These are phyloP conservation scores for Eudorina sp. DNA, from an alignment of 139 green algal species.

Conservation along the genomic window DNA sequence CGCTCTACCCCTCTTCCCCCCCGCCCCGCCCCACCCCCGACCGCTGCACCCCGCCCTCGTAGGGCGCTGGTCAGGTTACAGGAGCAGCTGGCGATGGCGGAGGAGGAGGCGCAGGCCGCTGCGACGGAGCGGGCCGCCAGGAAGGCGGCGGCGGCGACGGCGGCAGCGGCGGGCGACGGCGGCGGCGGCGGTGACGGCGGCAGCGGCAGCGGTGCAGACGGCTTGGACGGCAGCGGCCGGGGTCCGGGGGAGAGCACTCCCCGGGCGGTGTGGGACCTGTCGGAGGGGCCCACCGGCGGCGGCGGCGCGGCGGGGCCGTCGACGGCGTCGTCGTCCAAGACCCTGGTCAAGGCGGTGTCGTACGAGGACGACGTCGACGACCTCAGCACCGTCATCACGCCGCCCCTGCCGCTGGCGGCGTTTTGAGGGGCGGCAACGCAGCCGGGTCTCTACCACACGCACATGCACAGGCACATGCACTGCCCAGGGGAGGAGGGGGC, in stretches of 20 bases:
- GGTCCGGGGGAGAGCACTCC: not conserved
- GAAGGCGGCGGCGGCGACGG: not conserved
- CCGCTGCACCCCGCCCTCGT: not conserved
- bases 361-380: not conserved
- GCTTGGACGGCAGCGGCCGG: not conserved
- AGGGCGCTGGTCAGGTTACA: not conserved
- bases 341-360: not conserved
- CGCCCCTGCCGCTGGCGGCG: not conserved
- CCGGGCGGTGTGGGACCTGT: not conserved
- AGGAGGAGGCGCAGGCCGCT: not conserved
- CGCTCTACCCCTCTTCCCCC: not conserved
- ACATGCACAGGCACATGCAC: no score
- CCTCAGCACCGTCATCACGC: constrained; percentile 12
- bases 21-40: not conserved
- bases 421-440: not conserved
- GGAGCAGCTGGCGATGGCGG: not conserved
- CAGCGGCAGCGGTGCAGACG: not conserved
- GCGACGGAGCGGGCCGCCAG: not conserved
- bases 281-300: not conserved
- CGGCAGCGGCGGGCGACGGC: not conserved
- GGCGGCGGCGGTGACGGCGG: no score
- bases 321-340: not conserved
- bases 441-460: no score
- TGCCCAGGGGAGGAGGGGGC: no score
- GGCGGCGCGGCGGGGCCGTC: not conserved